Evolutionary conservation across 2,329 filamentous ascomycete genomes (phyloP), one percentile per base, ranked within the genome.

Genomic region (Lasiodiplodia sp.): DNA sequence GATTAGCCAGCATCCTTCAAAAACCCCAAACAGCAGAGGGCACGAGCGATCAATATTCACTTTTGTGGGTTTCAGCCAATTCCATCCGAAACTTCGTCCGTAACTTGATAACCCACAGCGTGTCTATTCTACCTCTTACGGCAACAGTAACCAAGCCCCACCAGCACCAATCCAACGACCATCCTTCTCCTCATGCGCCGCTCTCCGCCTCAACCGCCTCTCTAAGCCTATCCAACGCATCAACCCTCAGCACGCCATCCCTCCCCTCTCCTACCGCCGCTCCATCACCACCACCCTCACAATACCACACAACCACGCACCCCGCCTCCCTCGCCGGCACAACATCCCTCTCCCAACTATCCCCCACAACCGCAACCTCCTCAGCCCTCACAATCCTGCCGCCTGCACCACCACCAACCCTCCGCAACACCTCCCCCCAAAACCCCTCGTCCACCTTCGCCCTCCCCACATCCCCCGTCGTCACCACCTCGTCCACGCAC

Each of bases 401-500:
- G 10, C n/a, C 16, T 21, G 16, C 49, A 11, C 23, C 49, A n/a
- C 49, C n/a, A 51, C 49, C 23, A n/a, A 14, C 1, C 18, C 8
- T 25, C 12, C 51, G 3, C 7, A 53, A 53, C 51, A 53, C 51
- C 8, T 11, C 23, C 23, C 21, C 21, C 21, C n/a, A 53, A 11
- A 53, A 25, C 8, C 51, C 51, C 21, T 25, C 76, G 69, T 79
- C 74, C 2, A 73, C 69, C 65, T 81, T 81, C 5, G 77, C 73
- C 25, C 68, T 70, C 2, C 76, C 72, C 37, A 79, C 16, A 38
- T 74, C 70, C 66, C 79, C 81, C 0, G 78, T 79, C 1, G 79
- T 80, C 2, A 76, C 72, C 1, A 81, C 70, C 21, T 73, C 67
- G 68, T 81, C 76, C 18, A 79, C 64, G 40, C 73, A 75, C 0